phyloP scores from a whole-genome alignment of 2,329 filamentous ascomycete genomes.

The Dendrostoma leiphaemia region DNA sequence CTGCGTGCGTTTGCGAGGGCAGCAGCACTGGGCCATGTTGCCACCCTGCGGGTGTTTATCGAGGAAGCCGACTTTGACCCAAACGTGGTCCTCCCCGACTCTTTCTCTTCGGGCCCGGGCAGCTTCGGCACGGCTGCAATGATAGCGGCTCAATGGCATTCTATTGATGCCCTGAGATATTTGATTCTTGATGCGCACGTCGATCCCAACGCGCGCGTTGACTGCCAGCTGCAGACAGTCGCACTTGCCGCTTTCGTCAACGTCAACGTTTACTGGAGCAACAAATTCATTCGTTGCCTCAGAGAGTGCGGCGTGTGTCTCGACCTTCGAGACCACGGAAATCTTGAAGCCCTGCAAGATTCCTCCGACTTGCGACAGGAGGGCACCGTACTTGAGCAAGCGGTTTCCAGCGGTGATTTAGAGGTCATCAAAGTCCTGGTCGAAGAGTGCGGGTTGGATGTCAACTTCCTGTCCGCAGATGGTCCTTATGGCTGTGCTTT shows the following conservation, averaged over 20 bases:
- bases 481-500: too few relatives aligned
- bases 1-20: background rate
- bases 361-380: too few relatives aligned
- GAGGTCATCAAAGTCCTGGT: background rate
- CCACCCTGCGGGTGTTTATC: background rate
- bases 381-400: background rate
- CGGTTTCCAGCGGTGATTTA: accelerated
- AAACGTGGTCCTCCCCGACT: background rate
- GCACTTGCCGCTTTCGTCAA: background rate
- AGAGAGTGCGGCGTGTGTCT: background rate
- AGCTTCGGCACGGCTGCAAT: background rate
- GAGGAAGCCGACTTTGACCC: background rate
- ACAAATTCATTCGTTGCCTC: background rate
- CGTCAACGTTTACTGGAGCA: too few relatives aligned
- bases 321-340: background rate
- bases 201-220: background rate
- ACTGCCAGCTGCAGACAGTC: background rate
- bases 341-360: background rate
- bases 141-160: background rate
- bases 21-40: background rate
- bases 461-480: background rate
- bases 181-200: background rate
- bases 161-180: background rate
- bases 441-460: background rate
- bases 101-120: too few relatives aligned